Base-by-base conservation (phyloP, 2,329 filamentous ascomycete species). In the Fusarium albosuccineum region DNA sequence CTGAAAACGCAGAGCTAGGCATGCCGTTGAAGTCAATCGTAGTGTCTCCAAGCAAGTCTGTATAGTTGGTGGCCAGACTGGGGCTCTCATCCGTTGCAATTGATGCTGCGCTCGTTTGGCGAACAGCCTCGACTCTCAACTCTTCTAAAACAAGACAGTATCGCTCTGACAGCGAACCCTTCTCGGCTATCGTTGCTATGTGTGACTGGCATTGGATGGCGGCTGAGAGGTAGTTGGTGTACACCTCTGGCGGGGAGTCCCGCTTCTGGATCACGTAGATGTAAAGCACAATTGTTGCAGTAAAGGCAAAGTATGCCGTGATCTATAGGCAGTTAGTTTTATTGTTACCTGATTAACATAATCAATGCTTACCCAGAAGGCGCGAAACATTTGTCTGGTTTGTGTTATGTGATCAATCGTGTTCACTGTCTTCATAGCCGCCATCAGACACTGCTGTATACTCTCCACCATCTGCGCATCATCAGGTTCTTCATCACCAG, bases 181-280 rank as follows among this genome's bases (percentile, higher is more conserved):
- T 73, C 17, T 71, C 67, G 0, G 72, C 65, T 33, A 73, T 72
- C 13, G 57, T 46, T 5, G 69, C 52, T 30, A 73, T 73, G 26
- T 73, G 71, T 0, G 63, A 64, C 9, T 73, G 71, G 11, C 71
- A 73, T 46, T 59, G 61, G 0, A 49, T 58, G 8, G 71, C 71
- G 1, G 71, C 69, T 17, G 58, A 46, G 17, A 73, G 65, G 7
- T 73, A 70, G 5, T 51, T 61, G 2, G 54, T 60, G 1, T 73
- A 73, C 0, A 63, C 51, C 9, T 72, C 67, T 2, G 67, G 67
- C 0, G 71, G 60, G 0, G 67, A 71, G 6, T 67, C 65, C 46
- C 69, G 61, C 37, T 73, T 69, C 10, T 73, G 71, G 1, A 73
- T 73, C 2, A 73, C 71, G 2, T 73, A 73, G 46, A 73, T 70